Base-by-base conservation (phyloP, 2,329 filamentous ascomycete genomes). In the Hymenoscyphus fraxineus region DNA sequence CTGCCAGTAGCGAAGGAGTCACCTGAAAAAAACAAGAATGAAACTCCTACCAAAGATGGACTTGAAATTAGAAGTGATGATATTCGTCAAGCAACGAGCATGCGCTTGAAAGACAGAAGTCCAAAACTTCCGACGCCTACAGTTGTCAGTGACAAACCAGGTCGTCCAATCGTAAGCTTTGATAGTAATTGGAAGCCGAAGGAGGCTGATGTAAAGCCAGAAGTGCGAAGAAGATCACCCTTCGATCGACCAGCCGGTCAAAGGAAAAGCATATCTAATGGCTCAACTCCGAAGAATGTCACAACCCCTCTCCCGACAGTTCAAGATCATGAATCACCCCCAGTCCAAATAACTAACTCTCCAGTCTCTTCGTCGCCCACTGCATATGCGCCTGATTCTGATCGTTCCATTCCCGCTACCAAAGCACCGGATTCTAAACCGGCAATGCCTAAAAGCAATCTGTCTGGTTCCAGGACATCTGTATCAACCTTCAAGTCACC, bases 141-240 rank as follows among this genome's bases (percentile, higher is more conserved):
- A 62, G 89, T 91, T 73, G 93, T 98, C 77, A 97, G 93, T 80
- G 90, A 97, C 80, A 90, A 85, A 74, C 90, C 91, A 72, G 92
- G 92, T 72, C 88, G 94, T 75, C 94, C 94, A 68, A 98, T 98
- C 82, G 94, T 98, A 83, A 98, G 94, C 84, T 98, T 98, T 83
- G 86, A 96, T 79, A 85, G 85, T 73, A 85, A 89, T 76, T 97
- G 92, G 88, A 90, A 87, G 82, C 85, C 87, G 75, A 83, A 71
- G 61, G 72, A 75, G 73, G 73, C 90, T 83, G 89, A 92, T 86
- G 78, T 85, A 80, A 90, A 88, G 78, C 80, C 84, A 79, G 81
- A 83, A 77, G 80, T 70, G 65, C 71, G 70, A 73, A 73, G 70
- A 72, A 68, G 73, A 73, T 72, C 71, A 56, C 69, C 68, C 55